Conservation (phyloP, 768 basidiomycete genomes). For the Serendipita indica region DNA sequence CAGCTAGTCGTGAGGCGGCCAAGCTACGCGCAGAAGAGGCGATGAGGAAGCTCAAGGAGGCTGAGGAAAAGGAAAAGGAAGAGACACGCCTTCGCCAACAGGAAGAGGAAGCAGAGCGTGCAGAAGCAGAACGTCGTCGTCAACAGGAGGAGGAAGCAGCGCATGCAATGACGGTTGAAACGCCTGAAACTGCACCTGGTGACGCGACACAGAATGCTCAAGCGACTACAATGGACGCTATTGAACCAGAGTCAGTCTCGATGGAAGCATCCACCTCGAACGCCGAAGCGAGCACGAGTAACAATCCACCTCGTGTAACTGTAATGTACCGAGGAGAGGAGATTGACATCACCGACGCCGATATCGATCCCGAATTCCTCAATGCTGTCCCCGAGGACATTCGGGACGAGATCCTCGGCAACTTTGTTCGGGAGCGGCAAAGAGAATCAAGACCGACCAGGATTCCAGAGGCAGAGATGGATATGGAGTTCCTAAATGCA, state of each 20-base stretch:
- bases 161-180: slow-evolving; percentile 15
- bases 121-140: slow-evolving; percentile 19
- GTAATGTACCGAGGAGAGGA: slow-evolving; percentile 83
- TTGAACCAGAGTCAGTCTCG: slow-evolving; percentile 18
- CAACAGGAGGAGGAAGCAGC: slow-evolving; percentile 15
- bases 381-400: slow-evolving; percentile 97
- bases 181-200: slow-evolving; percentile 11
- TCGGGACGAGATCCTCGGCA: slow-evolving; percentile 94
- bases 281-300: slow-evolving; percentile 23
- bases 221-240: slow-evolving; percentile 16
- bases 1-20: slow-evolving; percentile 54
- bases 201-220: slow-evolving; percentile 14
- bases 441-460: slow-evolving; percentile 19
- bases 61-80: slow-evolving; percentile 29
- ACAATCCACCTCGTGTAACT: slow-evolving; percentile 41
- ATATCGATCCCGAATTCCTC: slow-evolving; percentile 94
- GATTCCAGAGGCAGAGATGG: slow-evolving; percentile 76
- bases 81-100: slow-evolving; percentile 24
- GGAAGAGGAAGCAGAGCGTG: slow-evolving; percentile 40
- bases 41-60: slow-evolving; percentile 9
- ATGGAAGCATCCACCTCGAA: slow-evolving; percentile 23
- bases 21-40: neutral
- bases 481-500: slow-evolving; percentile 88
- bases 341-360: slow-evolving; percentile 96
- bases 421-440: slow-evolving; percentile 84